Evolutionary conservation across 495 filamentous ascomycete species (phyloP), one percentile per base, ranked within the genome.

Genomic region (Aspergillus incahuasiensis): DNA sequence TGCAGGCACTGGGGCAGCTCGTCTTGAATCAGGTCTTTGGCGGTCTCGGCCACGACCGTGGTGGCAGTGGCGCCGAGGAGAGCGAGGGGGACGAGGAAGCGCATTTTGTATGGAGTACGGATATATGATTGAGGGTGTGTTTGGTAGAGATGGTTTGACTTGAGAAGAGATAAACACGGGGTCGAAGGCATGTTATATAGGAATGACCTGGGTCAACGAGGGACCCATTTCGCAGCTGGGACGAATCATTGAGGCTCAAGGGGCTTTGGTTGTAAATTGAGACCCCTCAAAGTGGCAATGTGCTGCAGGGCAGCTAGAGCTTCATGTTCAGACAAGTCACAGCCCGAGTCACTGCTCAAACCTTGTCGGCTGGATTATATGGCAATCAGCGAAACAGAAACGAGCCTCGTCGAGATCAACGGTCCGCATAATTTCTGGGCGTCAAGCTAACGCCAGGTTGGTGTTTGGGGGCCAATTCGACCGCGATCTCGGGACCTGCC

Each of bases 31-130:
- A 30, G 16, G 9, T 43, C 22, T 24, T 52, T 1, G 16, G n/a
- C 1, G 21, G 49, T 16, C 6, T 30, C 35, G 24, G 49, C 49
- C 38, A 52, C 9, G 6, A 52, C 49, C n/a, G 38, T 15, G 38
- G 49, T 20, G 25, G 38, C 49, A n/a, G 49, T 20, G 25, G 38
- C 49, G 8, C 49, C 24, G 38, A 52, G 38, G 32, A 52, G 22
- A 42, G 16, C 25, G 13, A 43, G 13, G 5, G 49, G 38, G 22
- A 52, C 21, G 24, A 43, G 9, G 49, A 42, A 52, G 41, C 49
- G 49, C 49, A 52, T 52, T 15, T 52, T 52, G 48, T 19, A n/a
- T n/a, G n/a, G n/a, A n/a, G n/a, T n/a, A n/a, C n/a, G 20, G 15
- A n/a, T 15, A 22, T n/a, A 16, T 1, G n/a, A 13, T 13, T 40